Evolutionary conservation across 2,329 filamentous ascomycete species (phyloP).

Genomic region (Chaetomiaceae sp.): DNA sequence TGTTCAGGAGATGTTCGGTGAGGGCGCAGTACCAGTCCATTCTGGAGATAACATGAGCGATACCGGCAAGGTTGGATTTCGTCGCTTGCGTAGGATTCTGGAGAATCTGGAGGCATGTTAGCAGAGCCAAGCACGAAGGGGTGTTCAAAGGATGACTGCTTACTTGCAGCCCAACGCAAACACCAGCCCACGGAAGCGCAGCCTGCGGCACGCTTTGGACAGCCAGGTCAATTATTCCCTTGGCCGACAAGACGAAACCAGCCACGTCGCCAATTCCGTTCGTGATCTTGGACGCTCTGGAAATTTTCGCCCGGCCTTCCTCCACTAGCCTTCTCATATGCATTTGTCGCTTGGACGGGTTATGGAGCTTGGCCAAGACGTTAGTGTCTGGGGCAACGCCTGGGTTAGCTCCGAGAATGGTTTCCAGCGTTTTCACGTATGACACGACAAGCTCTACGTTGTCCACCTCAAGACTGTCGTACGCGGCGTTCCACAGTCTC

Average conservation of each 20-base stretch:
- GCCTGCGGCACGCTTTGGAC: conserved; percentile 30
- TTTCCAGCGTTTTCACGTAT: conserved; percentile 26
- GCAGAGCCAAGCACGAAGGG: background rate
- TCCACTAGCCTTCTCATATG: conserved; percentile 32
- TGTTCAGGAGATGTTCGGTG: conserved; percentile 18
- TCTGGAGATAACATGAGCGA: conserved; percentile 20
- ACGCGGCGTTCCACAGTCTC: conserved; percentile 28
- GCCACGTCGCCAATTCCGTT: conserved; percentile 25
- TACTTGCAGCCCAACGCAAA: conserved; percentile 20
- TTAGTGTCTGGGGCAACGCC: conserved; percentile 6
- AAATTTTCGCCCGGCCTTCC: conserved; percentile 28
- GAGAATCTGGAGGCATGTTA: conserved; percentile 17
- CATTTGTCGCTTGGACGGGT: conserved; percentile 8
- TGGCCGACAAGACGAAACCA: conserved; percentile 25
- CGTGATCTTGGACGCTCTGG: conserved; percentile 27
- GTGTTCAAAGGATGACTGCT: conserved; percentile 2
- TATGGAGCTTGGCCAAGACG: conserved; percentile 1
- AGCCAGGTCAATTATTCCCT: conserved; percentile 26
- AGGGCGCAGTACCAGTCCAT: conserved; percentile 25
- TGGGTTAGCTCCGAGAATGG: background rate
- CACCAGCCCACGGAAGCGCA: conserved; percentile 21
- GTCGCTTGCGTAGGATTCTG: conserved; percentile 21
- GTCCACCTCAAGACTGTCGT: conserved; percentile 29
- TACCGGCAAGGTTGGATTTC: conserved; percentile 21
- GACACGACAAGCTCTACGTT: conserved; percentile 24